phyloP scores from a whole-genome alignment of 805 yeast species.

The Jamesozyma lodderae region DNA sequence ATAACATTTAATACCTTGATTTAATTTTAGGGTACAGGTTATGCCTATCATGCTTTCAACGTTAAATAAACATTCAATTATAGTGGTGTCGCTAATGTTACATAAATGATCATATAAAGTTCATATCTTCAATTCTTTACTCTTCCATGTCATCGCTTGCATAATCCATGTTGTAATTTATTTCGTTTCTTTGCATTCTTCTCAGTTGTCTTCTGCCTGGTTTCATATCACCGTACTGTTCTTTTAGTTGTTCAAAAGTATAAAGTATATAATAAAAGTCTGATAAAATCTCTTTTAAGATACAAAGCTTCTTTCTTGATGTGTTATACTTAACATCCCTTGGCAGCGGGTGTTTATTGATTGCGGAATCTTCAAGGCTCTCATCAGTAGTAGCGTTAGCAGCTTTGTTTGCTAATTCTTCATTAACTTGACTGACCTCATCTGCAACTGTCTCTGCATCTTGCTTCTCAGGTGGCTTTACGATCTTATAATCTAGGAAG shows the following conservation, averaged over 20 bases:
- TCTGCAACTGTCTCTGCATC: neutral
- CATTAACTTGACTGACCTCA: neutral
- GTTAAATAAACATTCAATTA: too few relatives aligned
- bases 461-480: conserved; percentile 3
- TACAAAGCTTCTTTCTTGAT: conserved; percentile 12
- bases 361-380: conserved; percentile 1
- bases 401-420: neutral
- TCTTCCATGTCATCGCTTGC: conserved; percentile 12
- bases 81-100: too few relatives aligned
- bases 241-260: conserved; percentile 58
- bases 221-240: conserved; percentile 39
- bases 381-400: neutral
- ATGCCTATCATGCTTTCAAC: too few relatives aligned
- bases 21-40: too few relatives aligned
- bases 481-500: conserved; percentile 13
- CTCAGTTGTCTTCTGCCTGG: conserved; percentile 25
- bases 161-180: conserved; percentile 14
- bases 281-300: conserved; percentile 14
- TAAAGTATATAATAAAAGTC: conserved; percentile 33
- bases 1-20: too few relatives aligned
- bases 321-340: conserved; percentile 16
- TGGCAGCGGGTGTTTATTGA: conserved; percentile 16
- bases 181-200: conserved; percentile 19
- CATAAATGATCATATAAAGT: too few relatives aligned
- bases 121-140: conserved; percentile 5